phyloP scores from a whole-genome alignment of 805 yeast genomes.

The Teunomyces tritomae region DNA sequence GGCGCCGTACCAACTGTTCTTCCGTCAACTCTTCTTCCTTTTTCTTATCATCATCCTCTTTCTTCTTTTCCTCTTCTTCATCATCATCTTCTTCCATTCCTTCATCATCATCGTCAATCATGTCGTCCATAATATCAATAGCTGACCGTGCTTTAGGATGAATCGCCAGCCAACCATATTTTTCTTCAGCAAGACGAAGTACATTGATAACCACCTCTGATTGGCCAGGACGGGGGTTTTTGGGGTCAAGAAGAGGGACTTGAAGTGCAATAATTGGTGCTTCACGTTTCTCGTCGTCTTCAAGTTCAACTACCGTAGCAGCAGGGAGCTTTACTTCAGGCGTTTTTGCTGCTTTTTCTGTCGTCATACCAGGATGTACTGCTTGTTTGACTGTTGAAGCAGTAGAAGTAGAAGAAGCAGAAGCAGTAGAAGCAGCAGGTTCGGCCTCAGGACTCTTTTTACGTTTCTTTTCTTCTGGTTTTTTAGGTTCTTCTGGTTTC shows the following conservation, averaged over 20 bases:
- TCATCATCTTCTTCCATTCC: slow-evolving; percentile 47
- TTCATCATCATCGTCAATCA: slow-evolving; percentile 48
- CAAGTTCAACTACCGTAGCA: slow-evolving; percentile 18
- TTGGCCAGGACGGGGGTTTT: slow-evolving; percentile 53
- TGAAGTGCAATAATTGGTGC: slow-evolving; percentile 54
- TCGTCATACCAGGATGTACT: slow-evolving; percentile 21
- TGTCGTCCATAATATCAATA: slow-evolving; percentile 49
- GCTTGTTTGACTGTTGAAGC: slow-evolving; percentile 3
- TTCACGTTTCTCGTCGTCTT: slow-evolving; percentile 12
- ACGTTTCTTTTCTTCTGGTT: slow-evolving; percentile 12
- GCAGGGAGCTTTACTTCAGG: slow-evolving; percentile 11
- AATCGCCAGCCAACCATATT: slow-evolving; percentile 73
- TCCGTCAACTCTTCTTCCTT: slow-evolving; percentile 27
- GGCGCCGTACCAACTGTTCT: slow-evolving; percentile 45
- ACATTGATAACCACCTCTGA: slow-evolving; percentile 70
- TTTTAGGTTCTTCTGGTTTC: slow-evolving; percentile 6
- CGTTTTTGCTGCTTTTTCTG: slow-evolving; percentile 14
- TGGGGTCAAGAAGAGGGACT: slow-evolving; percentile 48
- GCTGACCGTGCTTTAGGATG: slow-evolving; percentile 67
- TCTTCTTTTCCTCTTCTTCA: slow-evolving; percentile 23
- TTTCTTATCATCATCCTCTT: slow-evolving; percentile 22
- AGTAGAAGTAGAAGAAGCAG: too few relatives aligned
- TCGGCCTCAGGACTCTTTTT: slow-evolving; percentile 20
- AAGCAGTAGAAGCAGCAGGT: not conserved
- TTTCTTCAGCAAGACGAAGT: slow-evolving; percentile 71